A percentile compares a stretch with the other conserved stretches of the same genome.
Conservation (phyloP, 192 early-diverging fungal genomes). For the Tieghemiomyces parasiticus region DNA sequence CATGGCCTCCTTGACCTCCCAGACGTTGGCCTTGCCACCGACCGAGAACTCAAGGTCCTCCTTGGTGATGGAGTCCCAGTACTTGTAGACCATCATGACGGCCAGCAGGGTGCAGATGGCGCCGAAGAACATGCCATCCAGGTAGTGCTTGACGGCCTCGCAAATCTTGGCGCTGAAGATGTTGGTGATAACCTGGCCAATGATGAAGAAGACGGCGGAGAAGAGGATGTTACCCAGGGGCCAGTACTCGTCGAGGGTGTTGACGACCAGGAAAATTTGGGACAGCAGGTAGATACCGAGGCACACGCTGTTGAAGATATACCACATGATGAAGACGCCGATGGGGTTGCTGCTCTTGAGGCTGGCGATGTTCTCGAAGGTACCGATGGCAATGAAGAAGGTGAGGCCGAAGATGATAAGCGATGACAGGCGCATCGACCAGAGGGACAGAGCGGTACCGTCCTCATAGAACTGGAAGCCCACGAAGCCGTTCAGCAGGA, state of each 20-base stretch:
- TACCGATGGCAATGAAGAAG: slow-evolving; percentile 67
- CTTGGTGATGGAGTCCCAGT: slow-evolving; percentile 98
- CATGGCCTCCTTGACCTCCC: slow-evolving; percentile 58
- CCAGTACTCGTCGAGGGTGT: slow-evolving; percentile 92
- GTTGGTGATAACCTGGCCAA: slow-evolving; percentile 71
- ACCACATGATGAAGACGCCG: slow-evolving; percentile 72
- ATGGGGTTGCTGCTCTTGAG: slow-evolving; percentile 47
- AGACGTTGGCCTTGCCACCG: slow-evolving; percentile 56
- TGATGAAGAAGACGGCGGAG: slow-evolving; percentile 70
- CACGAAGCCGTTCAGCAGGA: slow-evolving; percentile 90
- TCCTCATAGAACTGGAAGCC: slow-evolving; percentile 97
- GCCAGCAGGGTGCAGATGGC: slow-evolving; percentile 75
- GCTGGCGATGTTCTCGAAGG: slow-evolving; percentile 50
- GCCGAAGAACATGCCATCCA: slow-evolving; percentile 96
- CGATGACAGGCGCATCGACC: slow-evolving; percentile 82
- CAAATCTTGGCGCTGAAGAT: slow-evolving; percentile 73
- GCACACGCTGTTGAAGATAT: slow-evolving; percentile 70
- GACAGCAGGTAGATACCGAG: slow-evolving; percentile 75
- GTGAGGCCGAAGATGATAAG: slow-evolving; percentile 64
- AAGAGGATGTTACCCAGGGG: slow-evolving; percentile 89
- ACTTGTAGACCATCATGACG: slow-evolving; percentile 99
- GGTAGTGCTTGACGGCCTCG: slow-evolving; percentile 80
- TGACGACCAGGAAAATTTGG: slow-evolving; percentile 88
- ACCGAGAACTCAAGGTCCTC: slow-evolving; percentile 92
- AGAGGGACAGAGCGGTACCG: slow-evolving; percentile 83